Evolutionary conservation across 805 yeast genomes (phyloP).

Genomic region (Kuraishia ogatae): DNA sequence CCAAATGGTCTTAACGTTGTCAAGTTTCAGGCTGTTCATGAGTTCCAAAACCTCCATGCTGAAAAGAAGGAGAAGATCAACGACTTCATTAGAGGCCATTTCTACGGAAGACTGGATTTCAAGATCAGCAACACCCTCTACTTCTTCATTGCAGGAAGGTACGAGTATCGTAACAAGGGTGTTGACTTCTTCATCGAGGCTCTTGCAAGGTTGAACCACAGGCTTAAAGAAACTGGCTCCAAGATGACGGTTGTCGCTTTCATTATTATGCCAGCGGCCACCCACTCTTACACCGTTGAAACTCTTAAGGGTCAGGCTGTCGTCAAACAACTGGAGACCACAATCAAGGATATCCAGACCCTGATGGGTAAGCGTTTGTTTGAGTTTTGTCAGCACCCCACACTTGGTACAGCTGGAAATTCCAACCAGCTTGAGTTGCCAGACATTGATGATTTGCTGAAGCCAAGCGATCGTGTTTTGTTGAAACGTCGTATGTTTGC

Average conservation of each 20-base stretch:
- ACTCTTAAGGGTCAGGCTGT: slow-evolving; percentile 96
- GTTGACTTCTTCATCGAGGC: slow-evolving; percentile 92
- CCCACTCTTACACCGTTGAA: slow-evolving; percentile 91
- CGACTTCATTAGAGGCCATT: slow-evolving; percentile 94
- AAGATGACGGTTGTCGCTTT: slow-evolving; percentile 94
- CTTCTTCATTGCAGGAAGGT: slow-evolving; percentile 95
- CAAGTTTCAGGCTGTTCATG: slow-evolving; percentile 95
- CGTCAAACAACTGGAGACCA: slow-evolving; percentile 78
- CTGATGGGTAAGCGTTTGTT: slow-evolving; percentile 81
- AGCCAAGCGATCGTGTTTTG: slow-evolving; percentile 80
- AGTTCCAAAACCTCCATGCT: slow-evolving; percentile 95
- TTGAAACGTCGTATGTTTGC: slow-evolving; percentile 91
- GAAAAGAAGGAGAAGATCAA: slow-evolving; percentile 83
- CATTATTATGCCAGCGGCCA: slow-evolving; percentile 95
- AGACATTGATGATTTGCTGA: slow-evolving; percentile 71
- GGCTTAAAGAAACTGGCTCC: slow-evolving; percentile 71
- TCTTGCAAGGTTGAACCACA: slow-evolving; percentile 84
- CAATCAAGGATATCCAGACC: slow-evolving; percentile 81
- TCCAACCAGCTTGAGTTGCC: slow-evolving; percentile 44
- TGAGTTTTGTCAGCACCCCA: slow-evolving; percentile 63
- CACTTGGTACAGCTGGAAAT: slow-evolving; percentile 40
- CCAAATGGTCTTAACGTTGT: slow-evolving; percentile 96
- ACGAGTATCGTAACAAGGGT: slow-evolving; percentile 94
- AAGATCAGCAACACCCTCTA: slow-evolving; percentile 89
- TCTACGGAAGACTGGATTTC: slow-evolving; percentile 93